Conservation (phyloP, 1,284 basidiomycete genomes). For the Tetrapyrgos nigripes region DNA sequence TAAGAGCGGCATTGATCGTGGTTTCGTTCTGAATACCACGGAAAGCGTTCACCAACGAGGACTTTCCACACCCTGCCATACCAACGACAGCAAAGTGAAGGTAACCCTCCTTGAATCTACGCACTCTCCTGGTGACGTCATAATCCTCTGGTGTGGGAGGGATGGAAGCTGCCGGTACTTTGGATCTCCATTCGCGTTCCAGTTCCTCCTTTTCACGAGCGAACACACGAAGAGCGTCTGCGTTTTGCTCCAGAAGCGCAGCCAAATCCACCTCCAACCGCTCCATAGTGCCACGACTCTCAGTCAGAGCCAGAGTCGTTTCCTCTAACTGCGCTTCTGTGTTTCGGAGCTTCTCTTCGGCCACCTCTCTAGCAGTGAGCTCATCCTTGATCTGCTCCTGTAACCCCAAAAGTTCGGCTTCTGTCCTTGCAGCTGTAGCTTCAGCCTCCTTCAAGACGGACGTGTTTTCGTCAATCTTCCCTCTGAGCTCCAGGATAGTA, state of each 20-base stretch:
- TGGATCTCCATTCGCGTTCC: not conserved
- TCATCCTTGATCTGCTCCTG: not conserved
- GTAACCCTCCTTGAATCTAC: conserved; percentile 31
- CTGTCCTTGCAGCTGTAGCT: not conserved
- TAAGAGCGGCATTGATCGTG: conserved; percentile 31
- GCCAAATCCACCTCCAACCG: conserved; percentile 1
- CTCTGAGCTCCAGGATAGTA: not conserved
- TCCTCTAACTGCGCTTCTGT: not conserved
- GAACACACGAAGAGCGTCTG: conserved; percentile 31
- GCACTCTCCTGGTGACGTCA: conserved; percentile 24
- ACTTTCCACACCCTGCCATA: conserved; percentile 41
- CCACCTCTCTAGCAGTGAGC: not conserved
- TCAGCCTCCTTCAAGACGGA: not conserved
- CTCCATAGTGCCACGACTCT: not conserved
- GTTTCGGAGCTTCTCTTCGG: not conserved
- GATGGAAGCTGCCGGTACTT: not conserved
- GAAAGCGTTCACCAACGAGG: conserved; percentile 40
- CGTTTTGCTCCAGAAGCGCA: conserved; percentile 16
- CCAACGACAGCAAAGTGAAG: conserved; percentile 39
- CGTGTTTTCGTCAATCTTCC: not conserved
- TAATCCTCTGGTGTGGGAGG: not conserved
- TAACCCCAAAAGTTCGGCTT: not conserved
- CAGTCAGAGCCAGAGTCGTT: not conserved
- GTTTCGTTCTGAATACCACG: conserved; percentile 31
- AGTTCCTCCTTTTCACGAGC: conserved; percentile 32